Percentiles rank a stretch among this genome's conserved stretches.
Conservation (phyloP, 2,329 filamentous ascomycete species). For the Mycocentrospora acerina region DNA sequence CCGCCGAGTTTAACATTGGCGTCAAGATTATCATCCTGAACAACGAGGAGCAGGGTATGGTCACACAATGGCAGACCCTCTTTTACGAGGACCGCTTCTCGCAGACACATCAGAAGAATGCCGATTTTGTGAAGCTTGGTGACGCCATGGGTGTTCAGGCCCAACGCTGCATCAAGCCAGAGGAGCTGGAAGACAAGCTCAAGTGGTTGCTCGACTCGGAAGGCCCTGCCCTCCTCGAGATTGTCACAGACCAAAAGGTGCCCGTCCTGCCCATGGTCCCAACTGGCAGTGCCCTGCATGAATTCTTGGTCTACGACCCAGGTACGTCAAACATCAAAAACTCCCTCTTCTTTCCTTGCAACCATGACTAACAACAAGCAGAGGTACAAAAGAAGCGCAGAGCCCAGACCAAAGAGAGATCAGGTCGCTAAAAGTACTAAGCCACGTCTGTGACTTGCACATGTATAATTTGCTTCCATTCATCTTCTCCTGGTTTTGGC, state of each 20-base stretch:
- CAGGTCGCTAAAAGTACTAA: conserved; percentile 34
- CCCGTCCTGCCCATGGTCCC: conserved; percentile 99
- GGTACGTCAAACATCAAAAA: conserved; percentile 51
- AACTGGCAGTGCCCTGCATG: conserved; percentile 80
- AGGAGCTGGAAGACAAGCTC: conserved; percentile 74
- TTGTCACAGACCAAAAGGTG: conserved; percentile 85
- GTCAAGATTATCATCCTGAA: conserved; percentile 94
- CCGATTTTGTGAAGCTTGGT: conserved; percentile 91
- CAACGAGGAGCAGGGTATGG: conserved; percentile 98
- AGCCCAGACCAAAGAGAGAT: conserved; percentile 32
- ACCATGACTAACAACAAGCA: conserved; percentile 12
- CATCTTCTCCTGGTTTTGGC: no score
- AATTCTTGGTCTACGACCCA: conserved; percentile 87
- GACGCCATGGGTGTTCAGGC: conserved; percentile 88
- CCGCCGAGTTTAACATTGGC: conserved; percentile 92
- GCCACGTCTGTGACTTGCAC: no score
- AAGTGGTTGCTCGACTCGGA: conserved; percentile 83
- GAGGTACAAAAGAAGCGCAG: conserved; percentile 28
- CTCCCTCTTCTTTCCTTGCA: no score
- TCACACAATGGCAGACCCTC: conserved; percentile 96
- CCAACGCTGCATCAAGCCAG: conserved; percentile 69
- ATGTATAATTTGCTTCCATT: no score
- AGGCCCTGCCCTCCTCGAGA: conserved; percentile 89
- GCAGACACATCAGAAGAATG: conserved; percentile 92
- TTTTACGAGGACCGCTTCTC: conserved; percentile 94